These are phyloP conservation scores for Calocera viscosa DNA, from an alignment of 768 basidiomycete genomes.

Conservation along the genomic window DNA sequence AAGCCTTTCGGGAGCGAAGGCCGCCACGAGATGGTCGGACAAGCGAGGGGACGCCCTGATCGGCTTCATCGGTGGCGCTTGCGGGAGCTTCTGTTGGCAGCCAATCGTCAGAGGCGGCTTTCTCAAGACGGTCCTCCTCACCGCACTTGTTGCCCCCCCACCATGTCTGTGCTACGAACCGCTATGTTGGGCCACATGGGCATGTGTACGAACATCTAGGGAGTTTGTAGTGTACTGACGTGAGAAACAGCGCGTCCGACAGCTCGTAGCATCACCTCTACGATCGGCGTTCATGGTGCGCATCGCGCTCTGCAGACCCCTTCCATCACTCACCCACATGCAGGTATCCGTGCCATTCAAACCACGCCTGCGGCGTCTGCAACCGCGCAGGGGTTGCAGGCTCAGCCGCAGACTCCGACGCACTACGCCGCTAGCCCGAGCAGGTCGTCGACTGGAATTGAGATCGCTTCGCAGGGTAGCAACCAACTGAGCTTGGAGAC, in stretches of 20 bases:
- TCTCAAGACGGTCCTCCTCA: background rate
- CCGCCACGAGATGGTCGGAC: background rate
- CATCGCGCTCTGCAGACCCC: background rate
- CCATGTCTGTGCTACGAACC: background rate
- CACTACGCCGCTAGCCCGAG: background rate
- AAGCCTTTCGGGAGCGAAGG: too few species aligned
- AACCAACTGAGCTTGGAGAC: slow-evolving; percentile 78
- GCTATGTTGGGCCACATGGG: background rate
- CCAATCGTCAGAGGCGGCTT: background rate
- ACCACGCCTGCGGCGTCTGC: background rate
- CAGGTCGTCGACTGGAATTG: background rate
- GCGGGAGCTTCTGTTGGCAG: background rate
- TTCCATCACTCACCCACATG: background rate
- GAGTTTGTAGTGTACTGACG: background rate
- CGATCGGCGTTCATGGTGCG: background rate
- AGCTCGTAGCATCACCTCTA: background rate
- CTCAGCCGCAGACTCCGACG: background rate
- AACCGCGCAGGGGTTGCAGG: background rate
- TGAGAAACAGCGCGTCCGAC: background rate
- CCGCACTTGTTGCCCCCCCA: background rate
- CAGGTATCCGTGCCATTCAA: background rate
- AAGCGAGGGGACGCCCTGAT: background rate
- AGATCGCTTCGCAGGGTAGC: slow-evolving; percentile 59
- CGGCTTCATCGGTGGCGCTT: slow-evolving; percentile 3
- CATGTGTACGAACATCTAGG: background rate